Conservation (phyloP, 2,329 filamentous ascomycete genomes). For the Ophiocordyceps sinensis region DNA sequence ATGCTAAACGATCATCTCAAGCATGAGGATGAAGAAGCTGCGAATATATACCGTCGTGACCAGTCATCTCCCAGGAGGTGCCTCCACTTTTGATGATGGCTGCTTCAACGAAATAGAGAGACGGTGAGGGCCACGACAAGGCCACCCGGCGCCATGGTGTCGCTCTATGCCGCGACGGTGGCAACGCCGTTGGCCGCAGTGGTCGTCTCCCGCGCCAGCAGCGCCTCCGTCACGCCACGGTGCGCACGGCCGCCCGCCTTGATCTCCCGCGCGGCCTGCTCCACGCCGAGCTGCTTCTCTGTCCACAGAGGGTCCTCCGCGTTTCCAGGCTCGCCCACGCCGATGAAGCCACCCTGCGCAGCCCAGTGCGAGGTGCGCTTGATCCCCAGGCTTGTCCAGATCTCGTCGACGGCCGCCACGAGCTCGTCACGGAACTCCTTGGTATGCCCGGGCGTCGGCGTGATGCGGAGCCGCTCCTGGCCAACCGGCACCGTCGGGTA, state of each 20-base stretch:
- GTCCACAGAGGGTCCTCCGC: constrained; percentile 73
- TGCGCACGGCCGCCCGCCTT: constrained; percentile 24
- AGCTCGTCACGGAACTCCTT: constrained; percentile 77
- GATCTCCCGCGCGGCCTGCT: constrained; percentile 49
- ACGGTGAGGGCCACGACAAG: too few species aligned
- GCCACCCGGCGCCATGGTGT: too few species aligned
- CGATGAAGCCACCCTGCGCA: constrained; percentile 81
- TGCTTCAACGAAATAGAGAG: too few species aligned
- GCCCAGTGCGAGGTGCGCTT: constrained; percentile 92
- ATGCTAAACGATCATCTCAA: too few species aligned
- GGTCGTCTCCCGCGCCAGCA: constrained; percentile 40
- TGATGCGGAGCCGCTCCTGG: constrained; percentile 93
- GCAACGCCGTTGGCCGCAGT: constrained; percentile 13
- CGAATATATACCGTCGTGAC: too few species aligned
- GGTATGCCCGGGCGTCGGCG: constrained; percentile 83
- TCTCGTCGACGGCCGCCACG: constrained; percentile 66
- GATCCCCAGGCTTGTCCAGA: constrained; percentile 79
- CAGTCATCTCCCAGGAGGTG: too few species aligned
- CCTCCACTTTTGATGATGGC: too few species aligned
- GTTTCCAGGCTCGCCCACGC: constrained; percentile 62
- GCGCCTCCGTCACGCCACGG: constrained; percentile 37
- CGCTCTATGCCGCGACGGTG: constrained; percentile 10
- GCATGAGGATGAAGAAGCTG: too few species aligned
- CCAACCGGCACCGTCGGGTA: constrained; percentile 96
- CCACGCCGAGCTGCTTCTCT: constrained; percentile 69